Percentiles rank a stretch among this genome's conserved stretches.
These are phyloP conservation scores for Wickerhamiella spandovensis DNA, from an alignment of 805 yeast species.

Conservation along the genomic window DNA sequence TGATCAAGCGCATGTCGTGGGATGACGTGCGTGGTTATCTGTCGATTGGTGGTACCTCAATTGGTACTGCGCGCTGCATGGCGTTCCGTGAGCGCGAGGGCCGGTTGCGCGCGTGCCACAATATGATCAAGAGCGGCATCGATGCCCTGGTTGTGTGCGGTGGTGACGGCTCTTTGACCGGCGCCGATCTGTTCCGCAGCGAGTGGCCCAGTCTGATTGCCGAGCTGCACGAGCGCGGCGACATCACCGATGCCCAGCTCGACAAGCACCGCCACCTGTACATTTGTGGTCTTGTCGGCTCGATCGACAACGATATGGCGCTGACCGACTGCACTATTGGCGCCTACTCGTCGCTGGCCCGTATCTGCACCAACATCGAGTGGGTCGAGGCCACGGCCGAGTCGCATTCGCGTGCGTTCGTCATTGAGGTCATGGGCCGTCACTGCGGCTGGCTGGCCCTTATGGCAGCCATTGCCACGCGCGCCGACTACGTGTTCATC, in stretches of 20 bases:
- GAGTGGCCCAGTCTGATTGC: constrained; percentile 87
- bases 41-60: constrained; percentile 84
- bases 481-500: constrained; percentile 87
- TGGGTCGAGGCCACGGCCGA: constrained; percentile 96
- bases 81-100: constrained; percentile 80
- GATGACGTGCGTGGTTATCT: constrained; percentile 91
- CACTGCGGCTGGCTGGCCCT: constrained; percentile 98
- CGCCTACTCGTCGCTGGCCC: constrained; percentile 81
- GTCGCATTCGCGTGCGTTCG: constrained; percentile 95
- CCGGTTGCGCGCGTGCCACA: constrained; percentile 67
- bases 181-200: constrained; percentile 85
- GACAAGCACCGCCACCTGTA: constrained; percentile 57
- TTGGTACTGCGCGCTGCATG: constrained; percentile 90
- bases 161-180: constrained; percentile 97
- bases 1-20: constrained; percentile 73
- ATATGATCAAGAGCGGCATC: constrained; percentile 75
- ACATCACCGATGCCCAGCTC: constrained; percentile 45
- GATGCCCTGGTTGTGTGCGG: constrained; percentile 95
- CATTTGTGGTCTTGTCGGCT: constrained; percentile 90
- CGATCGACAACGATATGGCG: constrained; percentile 97
- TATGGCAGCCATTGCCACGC: constrained; percentile 94
- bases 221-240: constrained; percentile 48
- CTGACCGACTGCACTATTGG: constrained; percentile 95
- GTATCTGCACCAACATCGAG: constrained; percentile 89
- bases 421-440: constrained; percentile 97